Percentiles rank a stretch among this genome's conserved stretches.
Evolutionary conservation across 805 yeast genomes (phyloP).

Genomic region (Metschnikowia cerradonensis): DNA sequence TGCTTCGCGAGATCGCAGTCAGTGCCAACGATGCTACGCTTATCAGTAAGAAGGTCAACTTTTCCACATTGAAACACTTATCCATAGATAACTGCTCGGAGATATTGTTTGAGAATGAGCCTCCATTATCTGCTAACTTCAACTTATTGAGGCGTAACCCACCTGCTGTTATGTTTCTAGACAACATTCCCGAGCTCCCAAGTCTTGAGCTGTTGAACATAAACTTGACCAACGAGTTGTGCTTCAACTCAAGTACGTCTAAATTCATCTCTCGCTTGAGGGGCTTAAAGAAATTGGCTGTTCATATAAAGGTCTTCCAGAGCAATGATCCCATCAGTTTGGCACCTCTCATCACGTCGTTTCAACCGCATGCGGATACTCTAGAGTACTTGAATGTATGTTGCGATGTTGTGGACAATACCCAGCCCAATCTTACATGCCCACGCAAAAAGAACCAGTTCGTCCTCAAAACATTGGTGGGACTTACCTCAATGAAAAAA

Average conservation of each 20-base stretch:
- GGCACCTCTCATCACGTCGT: constrained; percentile 9
- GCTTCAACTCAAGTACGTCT: constrained; percentile 11
- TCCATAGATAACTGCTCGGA: constrained; percentile 15
- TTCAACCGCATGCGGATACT: constrained; percentile 10
- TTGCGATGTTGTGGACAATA: constrained; percentile 10
- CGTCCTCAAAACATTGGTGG: constrained; percentile 8
- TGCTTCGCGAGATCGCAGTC: constrained; percentile 8
- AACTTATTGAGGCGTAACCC: constrained; percentile 11
- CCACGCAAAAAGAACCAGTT: constrained; percentile 7
- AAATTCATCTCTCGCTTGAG: constrained; percentile 3
- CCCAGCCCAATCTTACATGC: constrained; percentile 4
- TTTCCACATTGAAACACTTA: constrained; percentile 5
- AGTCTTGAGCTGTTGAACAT: constrained; percentile 10
- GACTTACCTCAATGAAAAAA: constrained; percentile 4
- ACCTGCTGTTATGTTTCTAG: constrained; percentile 12
- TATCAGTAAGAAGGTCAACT: constrained; percentile 4
- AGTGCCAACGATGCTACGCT: constrained; percentile 11
- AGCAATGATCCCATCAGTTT: constrained; percentile 6
- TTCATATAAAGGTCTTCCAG: constrained; percentile 10
- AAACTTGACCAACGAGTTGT: constrained; percentile 12
- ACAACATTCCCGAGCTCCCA: constrained; percentile 5
- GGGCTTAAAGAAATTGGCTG: constrained; percentile 7
- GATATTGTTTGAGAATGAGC: constrained; percentile 1
- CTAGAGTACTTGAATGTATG: constrained; percentile 13
- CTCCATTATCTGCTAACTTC: constrained; percentile 1